Evolutionary conservation across 495 filamentous ascomycete genomes (phyloP).

Genomic region (Tuber microsphaerosporum): DNA sequence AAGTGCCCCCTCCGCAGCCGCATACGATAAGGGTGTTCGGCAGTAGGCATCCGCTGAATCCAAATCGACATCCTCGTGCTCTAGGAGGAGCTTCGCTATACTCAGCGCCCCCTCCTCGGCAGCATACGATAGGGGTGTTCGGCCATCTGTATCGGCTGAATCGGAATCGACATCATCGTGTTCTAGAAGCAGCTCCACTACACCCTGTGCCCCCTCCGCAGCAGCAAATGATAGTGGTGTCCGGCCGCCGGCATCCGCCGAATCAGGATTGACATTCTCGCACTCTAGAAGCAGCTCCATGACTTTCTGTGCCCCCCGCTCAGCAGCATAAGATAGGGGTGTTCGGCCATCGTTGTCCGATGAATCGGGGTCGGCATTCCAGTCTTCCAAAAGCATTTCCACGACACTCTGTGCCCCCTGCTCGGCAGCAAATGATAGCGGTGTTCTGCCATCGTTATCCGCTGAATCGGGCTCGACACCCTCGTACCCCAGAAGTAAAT

Average conservation of each 20-base stretch:
- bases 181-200: background rate
- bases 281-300: background rate
- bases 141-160: no score
- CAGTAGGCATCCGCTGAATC: no score
- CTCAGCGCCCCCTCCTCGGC: no score
- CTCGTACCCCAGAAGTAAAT: background rate
- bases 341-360: background rate
- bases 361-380: background rate
- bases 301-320: background rate
- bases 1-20: no score
- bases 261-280: no score
- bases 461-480: background rate
- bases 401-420: background rate
- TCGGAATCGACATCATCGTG: background rate
- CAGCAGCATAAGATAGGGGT: background rate
- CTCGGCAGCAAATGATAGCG: background rate
- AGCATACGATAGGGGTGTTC: no score
- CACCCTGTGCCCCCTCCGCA: no score
- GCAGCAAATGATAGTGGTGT: background rate
- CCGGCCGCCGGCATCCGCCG: background rate
- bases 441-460: background rate
- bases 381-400: background rate
- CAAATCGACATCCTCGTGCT: no score
- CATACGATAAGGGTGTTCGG: no score
- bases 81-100: no score